Evolutionary conservation across 768 basidiomycete species (phyloP).

Genomic region (Strobilomyces dryophilus): DNA sequence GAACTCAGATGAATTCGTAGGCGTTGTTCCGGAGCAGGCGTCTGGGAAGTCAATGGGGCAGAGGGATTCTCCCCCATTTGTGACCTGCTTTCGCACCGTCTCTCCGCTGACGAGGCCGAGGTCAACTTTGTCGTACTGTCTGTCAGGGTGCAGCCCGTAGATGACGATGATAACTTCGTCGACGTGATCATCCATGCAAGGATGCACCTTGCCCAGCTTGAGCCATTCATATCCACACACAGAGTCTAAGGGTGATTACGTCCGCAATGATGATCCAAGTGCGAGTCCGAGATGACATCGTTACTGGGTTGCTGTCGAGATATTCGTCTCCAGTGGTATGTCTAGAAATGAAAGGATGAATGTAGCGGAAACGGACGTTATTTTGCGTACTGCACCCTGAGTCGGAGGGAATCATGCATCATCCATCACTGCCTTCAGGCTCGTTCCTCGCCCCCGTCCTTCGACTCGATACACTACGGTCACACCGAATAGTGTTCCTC

Average conservation of each 20-base stretch:
- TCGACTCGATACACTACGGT: too few relatives aligned
- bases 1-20: constrained; percentile 56
- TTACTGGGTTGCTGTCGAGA: constrained; percentile 30
- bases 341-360: constrained; percentile 58
- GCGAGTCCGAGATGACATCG: constrained; percentile 28
- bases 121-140: constrained; percentile 90
- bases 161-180: constrained; percentile 92
- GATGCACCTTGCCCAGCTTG: constrained; percentile 73
- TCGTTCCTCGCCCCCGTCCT: too few relatives aligned
- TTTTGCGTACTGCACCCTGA: constrained; percentile 69
- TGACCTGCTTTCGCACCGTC: constrained; percentile 59
- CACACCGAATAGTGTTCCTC: too few relatives aligned
- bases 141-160: constrained; percentile 82
- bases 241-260: constrained; percentile 66
- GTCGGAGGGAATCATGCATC: too few relatives aligned
- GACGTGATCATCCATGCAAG: constrained; percentile 71
- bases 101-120: constrained; percentile 67
- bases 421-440: too few relatives aligned
- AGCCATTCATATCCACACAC: constrained; percentile 76
- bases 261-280: constrained; percentile 58
- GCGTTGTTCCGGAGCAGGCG: constrained; percentile 59
- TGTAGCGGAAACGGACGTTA: constrained; percentile 77
- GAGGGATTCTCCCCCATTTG: constrained; percentile 47
- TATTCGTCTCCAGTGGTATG: constrained; percentile 12
- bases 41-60: constrained; percentile 25